Percentiles rank a stretch among this genome's conserved stretches.
Evolutionary conservation across 352 stramenopile genomes (phyloP).

Genomic region (Thraustochytrium sp.): DNA sequence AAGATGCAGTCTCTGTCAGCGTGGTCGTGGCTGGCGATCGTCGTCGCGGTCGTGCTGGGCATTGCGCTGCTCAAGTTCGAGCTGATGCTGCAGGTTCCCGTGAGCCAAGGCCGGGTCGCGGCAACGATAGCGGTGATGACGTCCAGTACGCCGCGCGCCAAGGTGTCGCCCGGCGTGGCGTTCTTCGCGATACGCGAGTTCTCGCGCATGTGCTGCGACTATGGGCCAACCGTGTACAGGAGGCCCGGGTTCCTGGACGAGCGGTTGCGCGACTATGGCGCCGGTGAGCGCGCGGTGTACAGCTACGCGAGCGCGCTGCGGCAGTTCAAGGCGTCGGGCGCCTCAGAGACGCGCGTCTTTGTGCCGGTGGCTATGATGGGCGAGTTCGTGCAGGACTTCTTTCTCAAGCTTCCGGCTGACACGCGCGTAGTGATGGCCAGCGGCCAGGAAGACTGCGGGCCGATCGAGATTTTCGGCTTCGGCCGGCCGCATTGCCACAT

Average conservation of each 20-base stretch:
- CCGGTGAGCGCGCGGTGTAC: neutral
- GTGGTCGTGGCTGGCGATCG: no score
- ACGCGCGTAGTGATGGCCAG: neutral
- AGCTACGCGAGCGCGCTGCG: neutral
- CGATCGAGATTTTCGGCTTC: neutral
- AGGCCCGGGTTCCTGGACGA: neutral
- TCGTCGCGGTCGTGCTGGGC: no score
- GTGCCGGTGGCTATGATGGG: neutral
- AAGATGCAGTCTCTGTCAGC: no score
- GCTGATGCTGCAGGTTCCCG: no score
- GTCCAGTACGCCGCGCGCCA: neutral
- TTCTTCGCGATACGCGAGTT: neutral
- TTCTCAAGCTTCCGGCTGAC: neutral
- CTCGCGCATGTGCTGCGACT: neutral
- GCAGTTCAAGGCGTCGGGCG: neutral
- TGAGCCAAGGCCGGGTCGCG: no score
- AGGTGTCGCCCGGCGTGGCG: neutral
- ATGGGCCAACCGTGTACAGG: neutral
- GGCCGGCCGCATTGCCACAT: neutral
- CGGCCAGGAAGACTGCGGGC: constrained; percentile 10
- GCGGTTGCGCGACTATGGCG: neutral
- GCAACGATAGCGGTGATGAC: neutral
- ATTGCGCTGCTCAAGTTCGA: no score
- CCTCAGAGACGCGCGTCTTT: neutral
- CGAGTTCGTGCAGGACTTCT: constrained; percentile 4